Evolutionary conservation across 331 rosid genomes (phyloP), one percentile per base, ranked within the genome.

Genomic region (Stylosanthes scabra): DNA sequence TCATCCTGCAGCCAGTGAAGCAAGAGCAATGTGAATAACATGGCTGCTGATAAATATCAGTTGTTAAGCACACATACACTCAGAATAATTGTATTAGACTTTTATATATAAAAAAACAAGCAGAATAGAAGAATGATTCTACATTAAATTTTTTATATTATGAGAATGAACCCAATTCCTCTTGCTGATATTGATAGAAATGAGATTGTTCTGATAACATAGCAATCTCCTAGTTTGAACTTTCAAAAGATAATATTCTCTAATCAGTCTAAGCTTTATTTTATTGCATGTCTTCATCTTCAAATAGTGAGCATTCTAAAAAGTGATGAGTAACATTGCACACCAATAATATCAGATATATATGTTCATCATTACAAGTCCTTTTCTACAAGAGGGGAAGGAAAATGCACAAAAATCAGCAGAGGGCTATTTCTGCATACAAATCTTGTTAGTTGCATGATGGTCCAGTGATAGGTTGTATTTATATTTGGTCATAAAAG

Each of bases 1-100:
- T 93, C 98, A 15, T 91, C 97, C 96, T 93, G 96, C 76, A 86
- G 75, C 55, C 83, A 79, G 46, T 82, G 68, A 82, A 56, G 54
- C 54, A n/a, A 84, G 57, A 55, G 68, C 70, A 74, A 60, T 65
- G 73, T 86, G 41, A 80, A 73, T 55, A 68, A 67, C 71, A 69
- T 46, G 56, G 69, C 54, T 8, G 66, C 6, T 14, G 66, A 41
- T 49, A 52, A 7, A 14, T 4, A 63, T 34, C 29, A 27, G 65
- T 20, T 20, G 25, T 46, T 46, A 29, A 29, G 37, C 25, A 41
- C 8, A 63, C 25, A 20, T 20, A 20, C 51, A 41, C 9, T 50
- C 58, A 76, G 10, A 61, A 34, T 9, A 13, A 46, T 45, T 20
- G 52, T 70, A 69, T 58, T 29, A 9, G 52, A 56, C 80, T 75